Base-by-base conservation (phyloP, 2,329 filamentous ascomycete genomes). In the Neoarthrinium moseri region DNA sequence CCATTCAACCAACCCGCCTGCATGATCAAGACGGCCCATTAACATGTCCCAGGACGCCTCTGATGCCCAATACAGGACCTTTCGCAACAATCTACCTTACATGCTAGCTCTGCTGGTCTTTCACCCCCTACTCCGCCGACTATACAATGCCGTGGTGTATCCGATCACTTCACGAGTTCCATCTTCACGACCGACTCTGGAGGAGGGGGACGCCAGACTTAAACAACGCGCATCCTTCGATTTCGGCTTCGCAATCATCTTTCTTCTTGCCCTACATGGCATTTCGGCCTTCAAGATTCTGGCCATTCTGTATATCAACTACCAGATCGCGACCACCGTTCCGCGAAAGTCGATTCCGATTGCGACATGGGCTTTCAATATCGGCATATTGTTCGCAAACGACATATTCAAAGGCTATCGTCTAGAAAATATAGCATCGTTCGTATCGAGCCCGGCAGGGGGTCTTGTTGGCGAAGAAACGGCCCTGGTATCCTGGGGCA, bases 341-440 rank as follows among this genome's bases (percentile, higher is more conserved):
- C 89, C 91, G 8, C 81, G 80, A 49, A 70, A 75, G 22, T 86
- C 85, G 54, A 72, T 96, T 1, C 91, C 91, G 0, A 72, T 72
- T 3, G 83, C 79, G 6, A 95, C 92, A 0, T 99, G 95, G 94
- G 66, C 82, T 3, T 97, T 96, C 73, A 96, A 96, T 58, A 80
- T 99, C 45, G 77, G 75, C 21, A 86, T 84, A 4, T 71, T 99
- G 27, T 97, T 99, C 61, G 84, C 89, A 43, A 99, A 99, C 61
- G 94, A 99, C 66, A 69, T 96, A 5, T 83, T 75, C 42, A 70
- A 78, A 38, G 94, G 94, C 4, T 99, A 95, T 63, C 83, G 64
- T 34, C 86, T 90, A 51, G 78, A 76, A 12, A 72, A 74, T 18
- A 74, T 95, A 5, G 81, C 84, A 2, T 65, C 68, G 34, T 63